Percentiles rank a stretch among this genome's conserved stretches.
Evolutionary conservation across 768 basidiomycete genomes (phyloP).

Genomic region (Suillus subluteus): DNA sequence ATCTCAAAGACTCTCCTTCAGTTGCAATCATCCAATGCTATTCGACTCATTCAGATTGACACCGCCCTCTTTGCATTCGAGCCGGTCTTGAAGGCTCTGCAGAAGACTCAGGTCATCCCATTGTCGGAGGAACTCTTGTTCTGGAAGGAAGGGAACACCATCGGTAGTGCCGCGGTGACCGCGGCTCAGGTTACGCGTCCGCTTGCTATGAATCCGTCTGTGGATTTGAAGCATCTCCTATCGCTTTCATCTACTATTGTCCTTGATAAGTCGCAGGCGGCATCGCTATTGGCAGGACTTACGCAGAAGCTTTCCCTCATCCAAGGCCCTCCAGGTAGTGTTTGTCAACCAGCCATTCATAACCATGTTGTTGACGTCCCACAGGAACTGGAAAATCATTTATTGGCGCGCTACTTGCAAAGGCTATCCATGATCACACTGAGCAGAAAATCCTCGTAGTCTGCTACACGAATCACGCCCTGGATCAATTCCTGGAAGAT

Average conservation of each 20-base stretch:
- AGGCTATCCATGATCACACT: constrained; percentile 55
- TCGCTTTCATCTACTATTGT: constrained; percentile 41
- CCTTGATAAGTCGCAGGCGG: constrained; percentile 55
- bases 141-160: constrained; percentile 44
- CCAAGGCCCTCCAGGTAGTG: constrained; percentile 71
- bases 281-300: constrained; percentile 52
- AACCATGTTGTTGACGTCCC: not conserved
- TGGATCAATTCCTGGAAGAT: constrained; percentile 70
- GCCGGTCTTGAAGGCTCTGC: constrained; percentile 60
- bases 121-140: constrained; percentile 55
- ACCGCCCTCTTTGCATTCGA: constrained; percentile 66
- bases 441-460: constrained; percentile 61
- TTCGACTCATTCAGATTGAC: constrained; percentile 60
- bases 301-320: constrained; percentile 62
- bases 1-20: constrained; percentile 42
- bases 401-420: constrained; percentile 69
- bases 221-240: constrained; percentile 47
- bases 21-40: constrained; percentile 38
- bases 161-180: constrained; percentile 16
- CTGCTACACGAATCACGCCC: constrained; percentile 76
- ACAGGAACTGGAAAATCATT: constrained; percentile 77
- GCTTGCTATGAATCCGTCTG: constrained; percentile 34
- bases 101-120: constrained; percentile 48
- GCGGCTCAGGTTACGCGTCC: constrained; percentile 29
- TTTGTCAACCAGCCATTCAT: not conserved